Evolutionary conservation across 2,329 filamentous ascomycete species (phyloP), one percentile per base, ranked within the genome.

Genomic region (Pseudopyrenochaeta lycopersici): DNA sequence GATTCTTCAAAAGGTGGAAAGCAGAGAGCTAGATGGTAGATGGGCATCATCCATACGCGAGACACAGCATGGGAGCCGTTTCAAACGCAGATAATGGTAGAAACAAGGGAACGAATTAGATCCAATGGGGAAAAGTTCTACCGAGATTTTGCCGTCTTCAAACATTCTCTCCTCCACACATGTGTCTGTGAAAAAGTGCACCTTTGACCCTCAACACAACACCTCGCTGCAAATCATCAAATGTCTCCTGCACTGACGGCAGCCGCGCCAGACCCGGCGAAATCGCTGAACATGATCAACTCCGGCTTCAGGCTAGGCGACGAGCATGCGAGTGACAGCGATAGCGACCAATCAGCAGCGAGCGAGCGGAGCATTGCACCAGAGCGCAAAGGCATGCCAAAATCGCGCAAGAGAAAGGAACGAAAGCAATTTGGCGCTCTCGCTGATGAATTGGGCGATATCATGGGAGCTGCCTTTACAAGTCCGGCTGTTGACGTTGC

Each of bases 301-400:
- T 47, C 58, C 21, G 50, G 49, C 35, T 66, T 67, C 39, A 59
- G 64, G 32, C 33, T 64, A 42, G 49, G 32, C 21, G 52, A 56
- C 2, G 52, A 53, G 7, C 17, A 46, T 38, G 58, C 61, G 30
- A 63, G 64, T 39, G 58, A 50, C 31, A 67, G 63, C 49, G 63
- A 66, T 39, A 54, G 48, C 31, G 63, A 66, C 63, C 64, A 66
- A 66, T 66, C 64, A 62, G 58, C 58, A 17, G 49, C 49, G 14
- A 67, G 61, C 47, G 52, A 58, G 52, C 61, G 54, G 44, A 62
- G 56, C 49, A 46, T 58, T 20, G 66, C 64, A 44, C 59, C 61
- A 46, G 39, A 35, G 18, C 40, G 41, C 44, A 56, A 57, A 55
- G 32, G 15, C 44, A 45, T 31, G 46, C 46, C 52, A 52, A 60